Evolutionary conservation across 1,139 yeast genomes (phyloP), one percentile per base, ranked within the genome.

Genomic region (Hyphopichia wangnamkhiaoensis): DNA sequence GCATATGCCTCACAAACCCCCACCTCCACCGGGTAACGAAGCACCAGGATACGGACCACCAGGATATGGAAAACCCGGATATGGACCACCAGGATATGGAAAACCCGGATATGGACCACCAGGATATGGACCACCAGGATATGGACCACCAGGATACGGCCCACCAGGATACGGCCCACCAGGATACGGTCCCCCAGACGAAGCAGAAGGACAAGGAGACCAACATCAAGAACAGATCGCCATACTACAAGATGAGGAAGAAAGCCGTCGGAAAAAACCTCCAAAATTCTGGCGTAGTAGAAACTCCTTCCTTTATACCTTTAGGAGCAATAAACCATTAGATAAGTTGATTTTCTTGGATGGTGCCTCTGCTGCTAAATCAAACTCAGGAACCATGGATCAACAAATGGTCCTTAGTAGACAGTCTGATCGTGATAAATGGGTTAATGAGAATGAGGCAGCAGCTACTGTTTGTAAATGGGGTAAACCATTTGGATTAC

Each of bases 321-420:
- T 77, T 46, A 58, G 63, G 41, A 71, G 69, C 8, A 58, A 54
- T 2, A 63, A 59, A 42, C 79, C 82, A 4, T 53, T 79, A 37
- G 65, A 64, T 44, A 71, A 65, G 42, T 52, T 79, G 27, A 59
- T 79, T 9, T 67, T 68, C 39, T 52, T 79, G 14, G 83, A 79
- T 44, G 84, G 84, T 5, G 82, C 83, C 0, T 77, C 82, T 23
- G 84, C 82, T 15, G 76, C 82, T 0, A 79, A 79, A 51, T 54
- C 63, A 0, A 37, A 47, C 1, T 62, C 74, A 1, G 83, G 83
- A 2, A 79, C 74, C 50, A 77, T 77, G 82, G 84, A 79, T 50
- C 76, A 80, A n/a, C 84, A 79, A 47, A 50, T 59, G 42, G 44
- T 76, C 31, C 54, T 73, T 14, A 62, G 74, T 9, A 61, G 42